Evolutionary conservation across 1,139 yeast genomes (phyloP).

Genomic region (Magnusiomyces suaveolens): DNA sequence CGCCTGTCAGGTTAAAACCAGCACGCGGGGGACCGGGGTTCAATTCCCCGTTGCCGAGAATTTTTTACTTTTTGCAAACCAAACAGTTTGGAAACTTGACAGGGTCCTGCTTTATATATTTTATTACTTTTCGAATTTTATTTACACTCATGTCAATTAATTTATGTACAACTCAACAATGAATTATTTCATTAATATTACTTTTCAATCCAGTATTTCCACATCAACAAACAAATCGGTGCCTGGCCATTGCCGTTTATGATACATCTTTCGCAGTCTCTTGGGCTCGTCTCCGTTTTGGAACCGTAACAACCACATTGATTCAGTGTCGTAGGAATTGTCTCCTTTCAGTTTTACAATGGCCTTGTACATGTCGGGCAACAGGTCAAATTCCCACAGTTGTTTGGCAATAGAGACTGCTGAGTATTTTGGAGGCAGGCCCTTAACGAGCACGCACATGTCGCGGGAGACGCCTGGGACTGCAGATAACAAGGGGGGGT

Average conservation of each 20-base stretch:
- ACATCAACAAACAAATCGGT: slow-evolving; percentile 31
- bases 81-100: no score
- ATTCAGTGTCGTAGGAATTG: slow-evolving; percentile 27
- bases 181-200: no score
- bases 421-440: slow-evolving; percentile 33
- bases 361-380: slow-evolving; percentile 29
- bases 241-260: slow-evolving; percentile 40
- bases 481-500: slow-evolving; percentile 24
- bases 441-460: slow-evolving; percentile 32
- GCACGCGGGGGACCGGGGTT: no score
- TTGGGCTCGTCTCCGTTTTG: slow-evolving; percentile 41
- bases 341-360: slow-evolving; percentile 27
- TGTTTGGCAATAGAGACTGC: slow-evolving; percentile 27
- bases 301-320: slow-evolving; percentile 42
- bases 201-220: slow-evolving; percentile 33
- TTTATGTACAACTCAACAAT: no score
- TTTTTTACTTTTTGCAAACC: no score
- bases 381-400: slow-evolving; percentile 38
- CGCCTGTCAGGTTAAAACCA: no score
- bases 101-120: no score
- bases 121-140: no score
- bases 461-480: slow-evolving; percentile 24
- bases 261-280: slow-evolving; percentile 46
- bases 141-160: no score
- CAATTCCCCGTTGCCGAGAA: no score